Evolutionary conservation across 139 green algal genomes (phyloP).

Genomic region (Asterochloris erici): DNA sequence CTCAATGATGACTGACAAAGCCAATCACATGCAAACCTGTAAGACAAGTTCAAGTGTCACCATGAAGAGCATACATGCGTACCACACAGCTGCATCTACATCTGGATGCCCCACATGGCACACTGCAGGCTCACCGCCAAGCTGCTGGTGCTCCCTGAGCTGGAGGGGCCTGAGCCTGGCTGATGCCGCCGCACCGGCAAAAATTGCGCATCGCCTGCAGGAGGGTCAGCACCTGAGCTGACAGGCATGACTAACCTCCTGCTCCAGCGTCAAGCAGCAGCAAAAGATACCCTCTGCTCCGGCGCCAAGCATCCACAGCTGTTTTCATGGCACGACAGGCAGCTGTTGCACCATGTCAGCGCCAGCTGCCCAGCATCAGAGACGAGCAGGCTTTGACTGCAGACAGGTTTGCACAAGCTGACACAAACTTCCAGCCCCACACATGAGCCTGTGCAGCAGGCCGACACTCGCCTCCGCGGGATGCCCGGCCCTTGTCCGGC

Average conservation of each 20-base stretch:
- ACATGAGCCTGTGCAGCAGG: no score
- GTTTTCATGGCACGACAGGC: no score
- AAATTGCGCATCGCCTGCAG: slow-evolving; percentile 16
- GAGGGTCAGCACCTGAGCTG: not conserved
- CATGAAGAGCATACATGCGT: not conserved
- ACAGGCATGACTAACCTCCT: not conserved
- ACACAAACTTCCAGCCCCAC: no score
- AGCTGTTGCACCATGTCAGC: no score
- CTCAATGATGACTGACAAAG: slow-evolving; percentile 1
- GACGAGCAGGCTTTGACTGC: no score
- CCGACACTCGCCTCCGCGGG: no score
- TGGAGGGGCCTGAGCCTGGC: not conserved
- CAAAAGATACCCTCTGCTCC: no score
- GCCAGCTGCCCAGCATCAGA: no score
- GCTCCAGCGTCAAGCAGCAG: not conserved
- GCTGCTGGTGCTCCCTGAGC: not conserved
- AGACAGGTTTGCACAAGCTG: no score
- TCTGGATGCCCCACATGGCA: not conserved
- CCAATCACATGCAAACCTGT: not conserved
- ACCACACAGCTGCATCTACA: not conserved
- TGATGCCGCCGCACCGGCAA: not conserved
- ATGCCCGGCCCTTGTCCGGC: slow-evolving; percentile 1
- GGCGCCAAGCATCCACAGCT: no score
- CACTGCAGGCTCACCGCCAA: no score
- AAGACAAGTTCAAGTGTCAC: not conserved